Percentiles rank a stretch among this genome's conserved stretches.
Evolutionary conservation across 345 rosid genomes (phyloP).

Genomic region (Hevea brasiliensis): DNA sequence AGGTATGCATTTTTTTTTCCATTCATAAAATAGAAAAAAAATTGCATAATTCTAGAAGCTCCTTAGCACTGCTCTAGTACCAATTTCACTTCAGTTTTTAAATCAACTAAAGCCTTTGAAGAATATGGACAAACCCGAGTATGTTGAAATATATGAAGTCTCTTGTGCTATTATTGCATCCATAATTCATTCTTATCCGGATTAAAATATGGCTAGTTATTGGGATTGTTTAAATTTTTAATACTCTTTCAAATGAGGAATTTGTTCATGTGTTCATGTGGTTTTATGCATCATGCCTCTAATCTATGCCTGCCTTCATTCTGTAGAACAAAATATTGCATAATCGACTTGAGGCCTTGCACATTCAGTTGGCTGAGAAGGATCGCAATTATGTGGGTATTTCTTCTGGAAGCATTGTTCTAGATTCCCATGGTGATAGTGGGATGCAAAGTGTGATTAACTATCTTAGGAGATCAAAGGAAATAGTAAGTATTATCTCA

Average conservation of each 20-base stretch:
- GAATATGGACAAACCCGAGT: too few relatives aligned
- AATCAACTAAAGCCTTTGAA: too few relatives aligned
- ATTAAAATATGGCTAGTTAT: too few relatives aligned
- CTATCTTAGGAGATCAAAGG: constrained; percentile 81
- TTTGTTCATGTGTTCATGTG: not conserved
- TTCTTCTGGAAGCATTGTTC: constrained; percentile 38
- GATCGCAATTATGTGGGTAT: constrained; percentile 53
- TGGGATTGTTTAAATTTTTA: too few relatives aligned
- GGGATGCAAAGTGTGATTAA: constrained; percentile 81
- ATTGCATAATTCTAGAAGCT: too few relatives aligned
- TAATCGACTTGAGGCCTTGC: constrained; percentile 78
- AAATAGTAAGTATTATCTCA: constrained; percentile 59
- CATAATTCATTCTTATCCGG: too few relatives aligned
- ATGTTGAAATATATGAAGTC: too few relatives aligned
- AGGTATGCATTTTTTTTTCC: too few relatives aligned
- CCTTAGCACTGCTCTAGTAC: too few relatives aligned
- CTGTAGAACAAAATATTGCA: constrained; percentile 75
- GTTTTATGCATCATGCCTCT: not conserved
- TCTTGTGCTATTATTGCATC: too few relatives aligned
- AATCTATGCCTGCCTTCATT: constrained; percentile 10
- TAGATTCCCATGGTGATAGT: constrained; percentile 51
- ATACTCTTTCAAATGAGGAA: not conserved
- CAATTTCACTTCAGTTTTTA: too few relatives aligned
- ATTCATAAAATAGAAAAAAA: too few relatives aligned
- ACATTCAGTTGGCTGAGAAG: constrained; percentile 75